Percentiles rank a stretch among this genome's conserved stretches.
phyloP scores from a whole-genome alignment of 2,329 filamentous ascomycete species.

The Aciculosporium take region DNA sequence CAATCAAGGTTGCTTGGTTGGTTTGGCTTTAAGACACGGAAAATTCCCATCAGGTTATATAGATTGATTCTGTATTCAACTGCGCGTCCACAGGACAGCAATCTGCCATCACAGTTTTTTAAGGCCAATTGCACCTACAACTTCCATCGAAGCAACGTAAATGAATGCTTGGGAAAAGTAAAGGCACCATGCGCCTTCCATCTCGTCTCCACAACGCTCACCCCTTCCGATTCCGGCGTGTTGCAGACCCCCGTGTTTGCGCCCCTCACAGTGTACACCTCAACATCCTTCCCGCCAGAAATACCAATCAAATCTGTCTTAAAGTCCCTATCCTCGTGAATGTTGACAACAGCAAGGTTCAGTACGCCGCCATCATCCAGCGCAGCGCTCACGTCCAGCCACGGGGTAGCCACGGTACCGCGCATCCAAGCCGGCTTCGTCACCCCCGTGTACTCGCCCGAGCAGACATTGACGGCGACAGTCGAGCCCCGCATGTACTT shows the following conservation, averaged over 20 bases:
- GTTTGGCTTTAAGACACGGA: too few species aligned
- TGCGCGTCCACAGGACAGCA: too few species aligned
- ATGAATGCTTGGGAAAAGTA: background rate
- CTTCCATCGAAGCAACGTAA: background rate
- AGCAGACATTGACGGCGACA: background rate
- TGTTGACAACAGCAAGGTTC: background rate
- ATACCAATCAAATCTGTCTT: background rate
- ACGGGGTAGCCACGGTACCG: background rate
- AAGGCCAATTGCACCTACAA: background rate
- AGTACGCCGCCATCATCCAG: background rate
- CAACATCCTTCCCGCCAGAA: background rate
- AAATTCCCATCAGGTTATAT: too few species aligned
- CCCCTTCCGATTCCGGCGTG: background rate
- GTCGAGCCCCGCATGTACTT: constrained; percentile 1
- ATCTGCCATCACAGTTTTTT: too few species aligned
- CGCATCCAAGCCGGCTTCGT: constrained; percentile 1
- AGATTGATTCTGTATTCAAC: too few species aligned
- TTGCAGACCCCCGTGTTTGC: background rate
- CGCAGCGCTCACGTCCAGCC: background rate
- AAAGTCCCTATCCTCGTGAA: background rate
- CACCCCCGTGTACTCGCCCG: background rate
- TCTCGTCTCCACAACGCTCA: background rate
- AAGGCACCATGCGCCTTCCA: background rate
- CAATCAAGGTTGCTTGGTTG: too few species aligned
- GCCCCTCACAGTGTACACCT: background rate